Percentiles rank a stretch among this genome's conserved stretches.
These are phyloP conservation scores for Suillus luteus DNA, from an alignment of 768 basidiomycete genomes.

Conservation along the genomic window DNA sequence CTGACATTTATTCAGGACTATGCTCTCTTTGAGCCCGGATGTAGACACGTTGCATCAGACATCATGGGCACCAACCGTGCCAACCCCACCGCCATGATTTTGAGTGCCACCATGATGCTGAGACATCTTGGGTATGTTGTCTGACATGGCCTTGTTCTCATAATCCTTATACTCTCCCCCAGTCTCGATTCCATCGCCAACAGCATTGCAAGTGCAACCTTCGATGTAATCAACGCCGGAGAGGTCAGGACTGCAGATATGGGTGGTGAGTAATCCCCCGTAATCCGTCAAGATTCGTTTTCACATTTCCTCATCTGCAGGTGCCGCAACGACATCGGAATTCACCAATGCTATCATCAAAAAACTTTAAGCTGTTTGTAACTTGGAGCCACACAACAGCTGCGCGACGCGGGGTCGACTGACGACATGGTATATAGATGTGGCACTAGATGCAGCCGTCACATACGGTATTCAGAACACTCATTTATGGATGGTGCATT, in stretches of 20 bases:
- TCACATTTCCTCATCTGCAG: conserved; percentile 38
- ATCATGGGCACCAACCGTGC: conserved; percentile 96
- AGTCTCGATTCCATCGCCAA: conserved; percentile 94
- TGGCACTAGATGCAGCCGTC: conserved; percentile 7
- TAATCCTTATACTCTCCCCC: conserved; percentile 21
- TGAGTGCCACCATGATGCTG: conserved; percentile 97
- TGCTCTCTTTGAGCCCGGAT: conserved; percentile 98
- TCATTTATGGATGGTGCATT: conserved; percentile 11
- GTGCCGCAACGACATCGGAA: conserved; percentile 89
- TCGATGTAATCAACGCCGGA: conserved; percentile 87
- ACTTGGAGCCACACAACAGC: background rate
- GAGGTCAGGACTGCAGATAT: conserved; percentile 93
- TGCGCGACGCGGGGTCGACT: background rate
- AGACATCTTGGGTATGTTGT: conserved; percentile 84
- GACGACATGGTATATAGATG: conserved; percentile 2
- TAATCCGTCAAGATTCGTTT: background rate
- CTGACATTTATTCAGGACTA: conserved; percentile 63
- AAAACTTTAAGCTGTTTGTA: conserved; percentile 49
- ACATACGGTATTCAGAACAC: conserved; percentile 12
- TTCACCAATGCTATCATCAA: conserved; percentile 93
- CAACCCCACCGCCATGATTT: conserved; percentile 97
- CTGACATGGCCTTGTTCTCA: conserved; percentile 21
- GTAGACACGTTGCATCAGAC: conserved; percentile 91
- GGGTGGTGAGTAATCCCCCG: conserved; percentile 65
- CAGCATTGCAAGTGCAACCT: conserved; percentile 88